Evolutionary conservation across 2,329 filamentous ascomycete genomes (phyloP), one percentile per base, ranked within the genome.

Genomic region (Scytalidium sp.): DNA sequence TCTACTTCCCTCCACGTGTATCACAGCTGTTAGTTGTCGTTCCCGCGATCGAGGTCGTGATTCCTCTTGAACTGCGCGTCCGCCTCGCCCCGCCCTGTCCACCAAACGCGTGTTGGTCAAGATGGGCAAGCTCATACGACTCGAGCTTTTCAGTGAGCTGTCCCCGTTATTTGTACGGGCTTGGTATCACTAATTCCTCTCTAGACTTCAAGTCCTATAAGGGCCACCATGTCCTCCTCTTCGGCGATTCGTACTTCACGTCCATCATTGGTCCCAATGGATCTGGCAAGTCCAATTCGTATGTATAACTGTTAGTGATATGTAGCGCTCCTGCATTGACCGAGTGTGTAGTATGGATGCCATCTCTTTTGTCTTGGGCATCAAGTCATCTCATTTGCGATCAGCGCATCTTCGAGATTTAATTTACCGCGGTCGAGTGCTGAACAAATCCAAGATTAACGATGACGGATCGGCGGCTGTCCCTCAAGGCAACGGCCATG

Each of bases 251-350:
- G 2, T 97, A 97, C 72, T 99, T 99, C 71, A 99, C 94, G 45
- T 99, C 94, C 40, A 97, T 99, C 65, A 97, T 99, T 65, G 94
- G 95, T 5, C 94, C 94, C 67, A 99, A 99, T 92, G 94, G 94
- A 76, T 97, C 94, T 29, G 94, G 94, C 57, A 99, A 99, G 72
- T 99, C 94, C 19, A 99, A 99, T 70, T 96, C 92, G 89, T 93
- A 72, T 67, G 89, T 92, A 70, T 65, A 36, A 43, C 21, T 23
- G 49, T 56, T 42, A 15, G 32, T n/a, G 32, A 36, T n/a, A 15
- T 15, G 32, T 15, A 36, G 32, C 32, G 32, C 32, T 4, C 13
- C 32, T 36, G 11, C 15, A 36, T 62, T 65, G 46, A 68, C 53
- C 19, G 39, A n/a, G 3, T 32, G 11, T 57, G 19, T 63, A 95